These are phyloP conservation scores for Fusarium paranaense DNA, from an alignment of 2,329 filamentous ascomycete species.

Conservation along the genomic window DNA sequence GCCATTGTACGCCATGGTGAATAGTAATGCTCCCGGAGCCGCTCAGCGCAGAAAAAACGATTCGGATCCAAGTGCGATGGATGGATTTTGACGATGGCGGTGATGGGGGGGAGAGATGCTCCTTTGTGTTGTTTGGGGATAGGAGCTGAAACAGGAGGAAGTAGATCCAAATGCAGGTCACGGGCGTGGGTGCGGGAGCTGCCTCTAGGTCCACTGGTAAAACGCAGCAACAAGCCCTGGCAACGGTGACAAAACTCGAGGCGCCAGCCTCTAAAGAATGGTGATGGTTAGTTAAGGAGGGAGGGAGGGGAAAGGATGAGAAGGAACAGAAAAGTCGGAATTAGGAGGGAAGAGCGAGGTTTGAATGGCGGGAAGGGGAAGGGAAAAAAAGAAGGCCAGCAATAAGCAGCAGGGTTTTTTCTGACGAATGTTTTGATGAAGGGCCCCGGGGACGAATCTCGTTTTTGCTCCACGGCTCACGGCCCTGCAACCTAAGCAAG, in stretches of 20 bases:
- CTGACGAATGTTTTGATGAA: slow-evolving; percentile 45
- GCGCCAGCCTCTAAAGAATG: slow-evolving; percentile 48
- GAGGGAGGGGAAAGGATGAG: slow-evolving; percentile 35
- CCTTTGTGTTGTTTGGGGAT: slow-evolving; percentile 37
- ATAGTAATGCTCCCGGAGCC: slow-evolving; percentile 36
- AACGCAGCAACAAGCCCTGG: slow-evolving; percentile 18
- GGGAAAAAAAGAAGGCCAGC: slow-evolving; percentile 37
- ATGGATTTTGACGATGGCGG: slow-evolving; percentile 26
- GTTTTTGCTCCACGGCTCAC: slow-evolving; percentile 42
- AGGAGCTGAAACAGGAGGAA: slow-evolving; percentile 46
- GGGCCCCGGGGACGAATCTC: slow-evolving; percentile 40
- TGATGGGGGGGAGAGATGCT: slow-evolving; percentile 23
- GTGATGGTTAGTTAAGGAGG: slow-evolving; percentile 41
- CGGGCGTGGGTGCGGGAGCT: slow-evolving; percentile 38
- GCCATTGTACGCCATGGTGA: slow-evolving; percentile 71
- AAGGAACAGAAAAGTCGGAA: not conserved
- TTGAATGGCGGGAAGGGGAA: slow-evolving; percentile 41
- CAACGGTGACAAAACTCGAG: slow-evolving; percentile 44
- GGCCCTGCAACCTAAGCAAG: slow-evolving; percentile 26
- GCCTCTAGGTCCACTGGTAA: not conserved
- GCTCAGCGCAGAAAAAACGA: slow-evolving; percentile 33
- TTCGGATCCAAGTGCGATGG: slow-evolving; percentile 28
- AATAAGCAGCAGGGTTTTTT: slow-evolving; percentile 36
- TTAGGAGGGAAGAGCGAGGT: slow-evolving; percentile 20
- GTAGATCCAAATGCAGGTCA: slow-evolving; percentile 41